Conservation (phyloP, 495 filamentous ascomycete genomes). For the Usnea hakonensis region DNA sequence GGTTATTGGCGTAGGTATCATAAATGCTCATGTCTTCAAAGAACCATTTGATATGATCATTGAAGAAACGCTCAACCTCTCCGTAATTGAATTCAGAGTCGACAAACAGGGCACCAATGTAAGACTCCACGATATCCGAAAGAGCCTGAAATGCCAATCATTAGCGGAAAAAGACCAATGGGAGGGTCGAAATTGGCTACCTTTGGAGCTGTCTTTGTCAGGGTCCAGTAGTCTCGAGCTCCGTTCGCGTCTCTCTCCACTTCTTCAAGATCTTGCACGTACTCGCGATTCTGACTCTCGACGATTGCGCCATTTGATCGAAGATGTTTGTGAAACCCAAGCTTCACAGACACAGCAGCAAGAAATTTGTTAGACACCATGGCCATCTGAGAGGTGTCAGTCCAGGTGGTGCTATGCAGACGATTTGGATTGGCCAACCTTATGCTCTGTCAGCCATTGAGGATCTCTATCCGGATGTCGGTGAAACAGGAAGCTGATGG, state of each 20-base stretch:
- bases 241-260: conserved; percentile 45
- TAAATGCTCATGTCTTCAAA: conserved; percentile 87
- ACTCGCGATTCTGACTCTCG: conserved; percentile 57
- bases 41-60: conserved; percentile 59
- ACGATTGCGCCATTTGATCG: conserved; percentile 51
- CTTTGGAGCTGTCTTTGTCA: conserved; percentile 65
- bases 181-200: conserved; percentile 21
- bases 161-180: neutral
- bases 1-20: conserved; percentile 80
- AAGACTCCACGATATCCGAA: conserved; percentile 83
- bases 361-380: conserved; percentile 98
- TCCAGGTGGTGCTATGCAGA: neutral
- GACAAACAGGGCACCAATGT: conserved; percentile 84
- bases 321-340: conserved; percentile 71
- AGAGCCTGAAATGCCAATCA: conserved; percentile 49
- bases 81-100: conserved; percentile 77
- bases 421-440: conserved; percentile 36
- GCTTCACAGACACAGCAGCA: conserved; percentile 66
- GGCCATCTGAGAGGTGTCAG: conserved; percentile 56
- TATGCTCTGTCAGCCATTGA: conserved; percentile 98
- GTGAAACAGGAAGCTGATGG: conserved; percentile 71
- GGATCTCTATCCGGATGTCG: conserved; percentile 73
- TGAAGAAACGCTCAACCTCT: conserved; percentile 70
- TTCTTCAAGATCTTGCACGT: conserved; percentile 57
- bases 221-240: conserved; percentile 73